phyloP scores from a whole-genome alignment of 208 protist genomes.

The Acanthamoeba culbertsoni region DNA sequence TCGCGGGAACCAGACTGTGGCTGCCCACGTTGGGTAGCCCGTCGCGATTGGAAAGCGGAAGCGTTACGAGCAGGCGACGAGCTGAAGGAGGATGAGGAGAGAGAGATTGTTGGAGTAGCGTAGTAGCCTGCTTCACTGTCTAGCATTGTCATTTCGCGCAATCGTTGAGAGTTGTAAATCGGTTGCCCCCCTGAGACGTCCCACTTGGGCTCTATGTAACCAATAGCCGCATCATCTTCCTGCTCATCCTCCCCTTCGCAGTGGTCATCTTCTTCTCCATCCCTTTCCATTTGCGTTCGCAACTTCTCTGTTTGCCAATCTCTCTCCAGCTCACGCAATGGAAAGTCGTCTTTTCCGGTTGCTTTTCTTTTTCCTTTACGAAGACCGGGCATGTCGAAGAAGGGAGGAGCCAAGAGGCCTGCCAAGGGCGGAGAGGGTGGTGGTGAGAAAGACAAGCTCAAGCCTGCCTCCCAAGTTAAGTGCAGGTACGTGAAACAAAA shows the following conservation, averaged over 20 bases:
- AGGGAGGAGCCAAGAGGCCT: slow-evolving; percentile 24
- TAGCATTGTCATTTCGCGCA: no score
- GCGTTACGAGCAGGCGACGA: no score
- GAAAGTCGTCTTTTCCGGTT: not conserved
- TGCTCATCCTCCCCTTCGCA: not conserved
- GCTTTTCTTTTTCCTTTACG: not conserved
- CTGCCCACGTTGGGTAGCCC: no score
- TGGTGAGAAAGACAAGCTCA: slow-evolving; percentile 8
- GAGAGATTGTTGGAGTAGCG: no score
- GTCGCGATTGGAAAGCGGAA: no score
- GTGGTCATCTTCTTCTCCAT: not conserved
- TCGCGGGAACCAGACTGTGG: not conserved
- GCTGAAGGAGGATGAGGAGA: no score
- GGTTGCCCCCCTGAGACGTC: no score
- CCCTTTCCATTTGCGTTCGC: not conserved
- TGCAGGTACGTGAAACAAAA: not conserved
- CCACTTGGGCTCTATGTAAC: not conserved
- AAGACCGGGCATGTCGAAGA: not conserved
- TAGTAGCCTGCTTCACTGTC: no score
- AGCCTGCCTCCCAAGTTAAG: not conserved
- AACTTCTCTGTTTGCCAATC: no score
- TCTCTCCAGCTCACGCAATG: not conserved
- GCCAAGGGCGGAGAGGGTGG: not conserved
- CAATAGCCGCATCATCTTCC: not conserved
- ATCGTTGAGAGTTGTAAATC: no score